These are phyloP conservation scores for Echeveria elegans DNA, from an alignment of 164 flowering plant species.

Conservation along the genomic window DNA sequence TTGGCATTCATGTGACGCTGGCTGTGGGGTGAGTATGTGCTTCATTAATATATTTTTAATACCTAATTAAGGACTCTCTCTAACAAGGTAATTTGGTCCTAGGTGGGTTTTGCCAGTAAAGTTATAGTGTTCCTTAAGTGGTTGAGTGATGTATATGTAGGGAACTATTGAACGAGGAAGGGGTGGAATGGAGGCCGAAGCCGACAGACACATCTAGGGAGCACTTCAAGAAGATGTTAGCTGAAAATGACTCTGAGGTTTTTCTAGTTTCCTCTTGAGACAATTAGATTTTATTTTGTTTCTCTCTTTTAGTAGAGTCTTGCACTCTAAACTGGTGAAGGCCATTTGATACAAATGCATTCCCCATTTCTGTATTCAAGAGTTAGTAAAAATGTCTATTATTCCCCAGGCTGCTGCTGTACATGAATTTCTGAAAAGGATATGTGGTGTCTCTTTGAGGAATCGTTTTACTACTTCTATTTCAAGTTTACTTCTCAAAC, in stretches of 20 bases:
- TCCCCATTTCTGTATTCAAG: too few species aligned
- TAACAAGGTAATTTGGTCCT: not conserved
- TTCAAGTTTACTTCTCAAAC: slow-evolving; percentile 34
- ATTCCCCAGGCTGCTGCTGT: slow-evolving; percentile 55
- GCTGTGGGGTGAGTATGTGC: slow-evolving; percentile 28
- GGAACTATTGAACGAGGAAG: slow-evolving; percentile 19
- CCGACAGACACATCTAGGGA: slow-evolving; percentile 15
- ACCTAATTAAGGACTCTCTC: too few species aligned
- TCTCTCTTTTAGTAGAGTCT: not conserved
- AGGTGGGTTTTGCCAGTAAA: not conserved
- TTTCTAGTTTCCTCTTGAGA: not conserved
- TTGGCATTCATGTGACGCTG: slow-evolving; percentile 38
- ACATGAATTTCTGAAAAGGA: slow-evolving; percentile 43
- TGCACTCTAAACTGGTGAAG: not conserved
- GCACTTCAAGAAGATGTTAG: slow-evolving; percentile 37
- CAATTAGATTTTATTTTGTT: not conserved
- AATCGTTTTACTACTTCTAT: slow-evolving; percentile 27
- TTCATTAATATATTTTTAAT: not conserved
- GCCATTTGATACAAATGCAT: not conserved
- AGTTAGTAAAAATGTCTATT: not conserved
- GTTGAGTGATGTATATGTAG: slow-evolving; percentile 16
- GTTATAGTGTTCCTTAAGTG: not conserved
- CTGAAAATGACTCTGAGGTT: slow-evolving; percentile 77
- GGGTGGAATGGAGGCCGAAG: slow-evolving; percentile 14
- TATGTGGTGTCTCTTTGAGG: slow-evolving; percentile 26